phyloP scores from a whole-genome alignment of 805 yeast species.

The Lipomyces yamanashiensis region DNA sequence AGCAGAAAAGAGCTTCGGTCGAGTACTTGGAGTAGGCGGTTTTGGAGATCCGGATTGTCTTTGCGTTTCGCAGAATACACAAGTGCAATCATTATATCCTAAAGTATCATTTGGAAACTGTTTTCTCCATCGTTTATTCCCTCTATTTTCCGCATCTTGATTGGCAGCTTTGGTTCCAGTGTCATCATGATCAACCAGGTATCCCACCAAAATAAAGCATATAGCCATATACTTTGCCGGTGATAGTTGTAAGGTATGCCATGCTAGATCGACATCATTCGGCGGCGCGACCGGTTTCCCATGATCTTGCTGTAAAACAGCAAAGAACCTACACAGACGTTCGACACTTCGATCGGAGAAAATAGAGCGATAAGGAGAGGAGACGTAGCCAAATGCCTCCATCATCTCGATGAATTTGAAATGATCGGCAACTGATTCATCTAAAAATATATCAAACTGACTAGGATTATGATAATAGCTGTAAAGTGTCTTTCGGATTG shows the following conservation, averaged over 20 bases:
- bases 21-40: background rate
- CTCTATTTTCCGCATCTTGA: background rate
- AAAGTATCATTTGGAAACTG: constrained; percentile 11
- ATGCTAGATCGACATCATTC: constrained; percentile 37
- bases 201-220: constrained; percentile 13
- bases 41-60: background rate
- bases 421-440: constrained; percentile 35
- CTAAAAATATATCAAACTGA: constrained; percentile 25
- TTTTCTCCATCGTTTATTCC: constrained; percentile 9
- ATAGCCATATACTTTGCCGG: constrained; percentile 22
- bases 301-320: constrained; percentile 16
- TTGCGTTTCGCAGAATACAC: constrained; percentile 21
- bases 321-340: constrained; percentile 28
- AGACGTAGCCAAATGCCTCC: constrained; percentile 34
- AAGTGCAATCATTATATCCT: constrained; percentile 21
- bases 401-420: constrained; percentile 33
- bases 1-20: background rate
- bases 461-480: constrained; percentile 34
- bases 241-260: constrained; percentile 39
- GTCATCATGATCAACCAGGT: constrained; percentile 20
- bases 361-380: constrained; percentile 29
- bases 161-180: background rate
- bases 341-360: constrained; percentile 19
- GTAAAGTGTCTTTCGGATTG: constrained; percentile 23
- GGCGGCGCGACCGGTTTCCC: constrained; percentile 33